These are phyloP conservation scores for Trichoderma sp. DNA, from an alignment of 2,329 filamentous ascomycete species.

Conservation along the genomic window DNA sequence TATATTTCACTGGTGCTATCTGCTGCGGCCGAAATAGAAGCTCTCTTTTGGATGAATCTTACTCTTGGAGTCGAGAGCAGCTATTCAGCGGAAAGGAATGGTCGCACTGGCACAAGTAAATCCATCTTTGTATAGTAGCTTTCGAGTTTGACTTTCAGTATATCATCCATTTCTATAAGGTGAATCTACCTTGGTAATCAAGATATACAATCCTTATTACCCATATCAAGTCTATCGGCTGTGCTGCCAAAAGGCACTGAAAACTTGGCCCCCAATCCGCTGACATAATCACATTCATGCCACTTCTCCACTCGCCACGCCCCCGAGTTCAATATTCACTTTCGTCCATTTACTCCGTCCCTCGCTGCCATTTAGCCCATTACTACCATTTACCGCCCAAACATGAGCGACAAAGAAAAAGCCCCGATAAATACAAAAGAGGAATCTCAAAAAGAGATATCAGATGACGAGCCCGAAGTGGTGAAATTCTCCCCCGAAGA, in stretches of 20 bases:
- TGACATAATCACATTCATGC: constrained; percentile 8
- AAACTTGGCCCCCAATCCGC: background rate
- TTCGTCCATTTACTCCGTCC: background rate
- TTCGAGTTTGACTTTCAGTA: too few relatives aligned
- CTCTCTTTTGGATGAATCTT: too few relatives aligned
- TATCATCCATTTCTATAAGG: too few relatives aligned
- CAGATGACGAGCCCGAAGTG: constrained; percentile 26
- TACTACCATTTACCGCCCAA: background rate
- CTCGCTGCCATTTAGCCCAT: background rate
- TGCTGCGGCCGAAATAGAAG: constrained; percentile 34
- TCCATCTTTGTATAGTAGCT: too few relatives aligned
- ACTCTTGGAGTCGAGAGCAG: background rate
- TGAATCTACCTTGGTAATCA: too few relatives aligned
- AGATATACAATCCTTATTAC: too few relatives aligned
- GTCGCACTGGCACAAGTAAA: too few relatives aligned
- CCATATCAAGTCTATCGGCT: too few relatives aligned
- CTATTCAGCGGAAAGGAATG: background rate
- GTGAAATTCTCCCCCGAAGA: constrained; percentile 51
- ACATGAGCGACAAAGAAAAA: background rate
- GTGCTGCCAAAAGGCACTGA: too few relatives aligned
- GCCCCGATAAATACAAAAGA: background rate
- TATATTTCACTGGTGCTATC: constrained; percentile 45
- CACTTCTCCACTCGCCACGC: background rate
- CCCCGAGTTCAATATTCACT: background rate
- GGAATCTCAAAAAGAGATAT: background rate